These are phyloP conservation scores for Pleochaeta shiraiana DNA, from an alignment of 2,329 filamentous ascomycete genomes.

Conservation along the genomic window DNA sequence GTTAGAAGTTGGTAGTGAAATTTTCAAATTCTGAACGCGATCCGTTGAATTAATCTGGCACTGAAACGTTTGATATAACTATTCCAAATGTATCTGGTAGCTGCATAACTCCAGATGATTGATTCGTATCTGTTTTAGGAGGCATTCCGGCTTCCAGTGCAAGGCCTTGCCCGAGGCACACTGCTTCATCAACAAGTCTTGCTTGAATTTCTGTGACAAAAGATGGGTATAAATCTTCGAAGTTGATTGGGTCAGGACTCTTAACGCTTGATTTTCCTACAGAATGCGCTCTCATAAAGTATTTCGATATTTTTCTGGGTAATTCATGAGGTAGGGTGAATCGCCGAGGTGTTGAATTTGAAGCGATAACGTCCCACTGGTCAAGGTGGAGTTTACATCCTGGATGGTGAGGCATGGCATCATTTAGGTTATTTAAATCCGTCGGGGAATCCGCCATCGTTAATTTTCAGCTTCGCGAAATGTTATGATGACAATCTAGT, in stretches of 20 bases:
- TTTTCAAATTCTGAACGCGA: not conserved
- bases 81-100: not conserved
- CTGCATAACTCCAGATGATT: too few species aligned
- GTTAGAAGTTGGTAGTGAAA: not conserved
- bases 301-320: not conserved
- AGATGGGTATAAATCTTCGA: not conserved
- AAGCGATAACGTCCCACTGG: not conserved
- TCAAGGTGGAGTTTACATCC: not conserved
- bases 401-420: not conserved
- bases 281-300: not conserved
- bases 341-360: not conserved
- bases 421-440: not conserved
- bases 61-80: not conserved
- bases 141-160: too few species aligned
- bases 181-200: not conserved
- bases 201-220: not conserved
- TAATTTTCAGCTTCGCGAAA: not conserved
- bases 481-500: not conserved
- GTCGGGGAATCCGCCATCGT: not conserved
- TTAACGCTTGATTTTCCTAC: not conserved
- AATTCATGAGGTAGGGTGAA: not conserved
- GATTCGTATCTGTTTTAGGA: too few species aligned
- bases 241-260: not conserved
- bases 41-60: not conserved
- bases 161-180: not conserved